These are phyloP conservation scores for Neocatenulostroma microsporum DNA, from an alignment of 2,329 filamentous ascomycete species.

Conservation along the genomic window DNA sequence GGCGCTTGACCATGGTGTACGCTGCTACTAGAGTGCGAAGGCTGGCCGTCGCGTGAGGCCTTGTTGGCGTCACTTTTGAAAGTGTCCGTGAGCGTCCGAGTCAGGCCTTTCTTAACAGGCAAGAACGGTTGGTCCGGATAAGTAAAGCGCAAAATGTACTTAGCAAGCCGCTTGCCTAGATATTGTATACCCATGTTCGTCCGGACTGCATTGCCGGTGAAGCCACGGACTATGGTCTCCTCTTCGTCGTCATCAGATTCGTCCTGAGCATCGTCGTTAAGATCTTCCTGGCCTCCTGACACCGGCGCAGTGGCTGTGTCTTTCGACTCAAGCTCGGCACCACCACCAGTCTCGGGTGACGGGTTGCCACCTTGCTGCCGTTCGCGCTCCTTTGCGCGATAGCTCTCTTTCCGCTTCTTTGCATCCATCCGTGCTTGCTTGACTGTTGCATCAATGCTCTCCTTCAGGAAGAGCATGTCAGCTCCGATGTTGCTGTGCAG, in stretches of 20 bases:
- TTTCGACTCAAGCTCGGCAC: slow-evolving; percentile 11
- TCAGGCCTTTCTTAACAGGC: slow-evolving; percentile 52
- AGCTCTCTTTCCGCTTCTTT: slow-evolving; percentile 47
- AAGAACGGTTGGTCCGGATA: slow-evolving; percentile 89
- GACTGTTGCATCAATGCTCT: slow-evolving; percentile 83
- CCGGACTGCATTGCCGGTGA: slow-evolving; percentile 77
- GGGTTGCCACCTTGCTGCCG: slow-evolving; percentile 8
- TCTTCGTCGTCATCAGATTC: slow-evolving; percentile 61
- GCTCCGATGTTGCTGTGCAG: slow-evolving; percentile 91
- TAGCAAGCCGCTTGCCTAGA: slow-evolving; percentile 85
- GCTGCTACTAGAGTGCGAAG: slow-evolving; percentile 53
- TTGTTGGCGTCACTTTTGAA: slow-evolving; percentile 40
- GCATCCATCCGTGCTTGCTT: slow-evolving; percentile 65
- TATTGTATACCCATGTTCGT: slow-evolving; percentile 97
- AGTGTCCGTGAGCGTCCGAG: slow-evolving; percentile 41
- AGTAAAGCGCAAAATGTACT: slow-evolving; percentile 80
- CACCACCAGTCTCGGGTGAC: slow-evolving; percentile 7
- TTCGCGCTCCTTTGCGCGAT: slow-evolving; percentile 25
- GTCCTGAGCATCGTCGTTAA: slow-evolving; percentile 29
- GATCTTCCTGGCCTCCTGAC: slow-evolving; percentile 44
- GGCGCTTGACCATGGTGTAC: slow-evolving; percentile 44
- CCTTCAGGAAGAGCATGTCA: slow-evolving; percentile 95
- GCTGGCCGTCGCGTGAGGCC: slow-evolving; percentile 39
- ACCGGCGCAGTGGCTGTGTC: slow-evolving; percentile 38
- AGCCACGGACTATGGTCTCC: slow-evolving; percentile 82